phyloP scores from a whole-genome alignment of 805 yeast genomes.

The Candida coquimbonensis region DNA sequence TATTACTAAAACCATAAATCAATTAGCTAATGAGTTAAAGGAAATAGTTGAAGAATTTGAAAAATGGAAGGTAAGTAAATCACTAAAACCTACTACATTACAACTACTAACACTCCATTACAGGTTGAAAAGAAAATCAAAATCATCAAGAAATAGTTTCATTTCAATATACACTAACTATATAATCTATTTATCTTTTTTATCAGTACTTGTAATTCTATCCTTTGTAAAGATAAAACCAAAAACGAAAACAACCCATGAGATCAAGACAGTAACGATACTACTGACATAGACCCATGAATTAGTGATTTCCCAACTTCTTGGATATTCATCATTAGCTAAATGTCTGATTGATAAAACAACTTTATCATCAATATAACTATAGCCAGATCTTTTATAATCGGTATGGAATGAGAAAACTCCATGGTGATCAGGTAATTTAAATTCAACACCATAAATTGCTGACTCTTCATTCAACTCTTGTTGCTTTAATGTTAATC shows the following conservation, averaged over 20 bases:
- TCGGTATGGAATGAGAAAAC: conserved; percentile 81
- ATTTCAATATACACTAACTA: neutral
- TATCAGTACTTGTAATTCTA: conserved; percentile 8
- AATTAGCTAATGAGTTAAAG: conserved; percentile 27
- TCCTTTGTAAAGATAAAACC: conserved; percentile 37
- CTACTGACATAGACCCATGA: conserved; percentile 86
- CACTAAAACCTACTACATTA: too few relatives aligned
- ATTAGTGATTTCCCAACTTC: conserved; percentile 90
- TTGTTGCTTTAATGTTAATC: conserved; percentile 52
- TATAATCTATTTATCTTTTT: conserved; percentile 18
- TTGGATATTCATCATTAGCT: conserved; percentile 90
- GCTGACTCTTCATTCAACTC: conserved; percentile 29
- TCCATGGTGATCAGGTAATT: conserved; percentile 93
- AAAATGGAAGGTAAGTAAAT: conserved; percentile 31
- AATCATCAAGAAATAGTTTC: conserved; percentile 9
- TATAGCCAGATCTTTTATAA: conserved; percentile 69
- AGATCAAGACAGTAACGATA: conserved; percentile 57
- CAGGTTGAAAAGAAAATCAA: conserved; percentile 12
- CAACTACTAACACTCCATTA: conserved; percentile 1
- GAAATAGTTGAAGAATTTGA: conserved; percentile 32
- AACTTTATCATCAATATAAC: conserved; percentile 56
- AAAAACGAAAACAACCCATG: conserved; percentile 74
- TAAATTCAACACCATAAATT: conserved; percentile 49
- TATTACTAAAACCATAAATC: conserved; percentile 29
- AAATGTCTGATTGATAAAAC: conserved; percentile 85